These are phyloP conservation scores for Apophysomyces sp. DNA, from an alignment of 371 early-diverging fungal species.

Conservation along the genomic window DNA sequence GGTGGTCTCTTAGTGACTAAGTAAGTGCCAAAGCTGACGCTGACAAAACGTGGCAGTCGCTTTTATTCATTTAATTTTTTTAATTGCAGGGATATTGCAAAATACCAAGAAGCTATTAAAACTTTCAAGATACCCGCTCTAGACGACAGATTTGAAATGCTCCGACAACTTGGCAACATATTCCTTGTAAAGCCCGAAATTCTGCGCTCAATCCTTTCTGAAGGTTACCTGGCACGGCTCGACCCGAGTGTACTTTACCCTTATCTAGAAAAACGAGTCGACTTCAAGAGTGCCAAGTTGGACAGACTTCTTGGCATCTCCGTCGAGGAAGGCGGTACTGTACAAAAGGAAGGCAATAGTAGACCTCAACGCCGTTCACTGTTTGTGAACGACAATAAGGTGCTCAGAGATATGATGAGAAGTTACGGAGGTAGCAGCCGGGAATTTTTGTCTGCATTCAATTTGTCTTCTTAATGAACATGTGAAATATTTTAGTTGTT, in stretches of 20 bases:
- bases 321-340: slow-evolving; percentile 19
- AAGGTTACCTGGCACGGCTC: slow-evolving; percentile 78
- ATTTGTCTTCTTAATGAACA: slow-evolving; percentile 15
- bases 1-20: slow-evolving; percentile 89
- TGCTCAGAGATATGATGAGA: slow-evolving; percentile 47
- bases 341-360: slow-evolving; percentile 5
- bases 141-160: slow-evolving; percentile 84
- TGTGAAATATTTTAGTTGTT: slow-evolving; percentile 17
- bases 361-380: slow-evolving; percentile 40
- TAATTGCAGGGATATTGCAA: slow-evolving; percentile 78
- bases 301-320: slow-evolving; percentile 57
- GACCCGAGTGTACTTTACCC: slow-evolving; percentile 78
- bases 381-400: slow-evolving; percentile 49
- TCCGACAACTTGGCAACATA: slow-evolving; percentile 91
- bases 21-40: slow-evolving; percentile 42
- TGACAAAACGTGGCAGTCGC: background rate
- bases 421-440: slow-evolving; percentile 25
- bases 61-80: background rate
- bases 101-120: slow-evolving; percentile 85
- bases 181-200: slow-evolving; percentile 91
- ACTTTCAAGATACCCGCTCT: slow-evolving; percentile 75
- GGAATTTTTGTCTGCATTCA: slow-evolving; percentile 44
- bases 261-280: slow-evolving; percentile 86
- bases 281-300: slow-evolving; percentile 73
- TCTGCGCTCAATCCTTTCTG: slow-evolving; percentile 79